A percentile compares a stretch with the other conserved stretches of the same genome.
phyloP scores from a whole-genome alignment of 2,329 filamentous ascomycete species.

The Verticillium klebahnii region DNA sequence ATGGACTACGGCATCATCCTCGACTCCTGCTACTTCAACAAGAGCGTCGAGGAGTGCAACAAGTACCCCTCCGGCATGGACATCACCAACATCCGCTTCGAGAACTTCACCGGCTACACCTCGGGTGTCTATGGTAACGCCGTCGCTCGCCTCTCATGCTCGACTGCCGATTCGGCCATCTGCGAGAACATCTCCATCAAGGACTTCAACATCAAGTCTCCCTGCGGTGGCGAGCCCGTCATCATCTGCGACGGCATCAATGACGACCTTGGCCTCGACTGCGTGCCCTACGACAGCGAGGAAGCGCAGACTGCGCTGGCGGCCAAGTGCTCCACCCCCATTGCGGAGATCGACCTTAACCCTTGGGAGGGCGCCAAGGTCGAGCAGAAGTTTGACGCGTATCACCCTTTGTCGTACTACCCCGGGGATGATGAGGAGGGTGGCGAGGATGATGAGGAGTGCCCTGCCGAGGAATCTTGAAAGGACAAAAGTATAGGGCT shows the following conservation, averaged over 20 bases:
- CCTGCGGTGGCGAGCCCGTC: slow-evolving; percentile 34
- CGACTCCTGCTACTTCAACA: slow-evolving; percentile 57
- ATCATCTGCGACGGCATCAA: slow-evolving; percentile 46
- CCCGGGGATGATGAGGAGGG: not conserved
- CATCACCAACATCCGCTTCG: slow-evolving; percentile 53
- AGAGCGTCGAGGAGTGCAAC: slow-evolving; percentile 42
- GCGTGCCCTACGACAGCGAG: slow-evolving; percentile 16
- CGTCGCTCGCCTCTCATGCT: slow-evolving; percentile 51
- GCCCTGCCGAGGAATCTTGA: too few species aligned
- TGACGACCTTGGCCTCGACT: slow-evolving; percentile 27
- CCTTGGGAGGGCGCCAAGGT: slow-evolving; percentile 3
- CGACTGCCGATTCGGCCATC: slow-evolving; percentile 44
- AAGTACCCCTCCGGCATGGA: slow-evolving; percentile 52
- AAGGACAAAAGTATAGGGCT: too few species aligned
- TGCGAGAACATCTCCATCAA: slow-evolving; percentile 52
- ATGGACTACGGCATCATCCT: slow-evolving; percentile 54
- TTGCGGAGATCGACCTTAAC: slow-evolving; percentile 5
- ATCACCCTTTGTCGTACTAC: slow-evolving; percentile 1
- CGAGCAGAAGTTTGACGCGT: not conserved
- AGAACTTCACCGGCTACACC: slow-evolving; percentile 53
- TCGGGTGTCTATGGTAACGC: slow-evolving; percentile 51
- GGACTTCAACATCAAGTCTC: slow-evolving; percentile 50
- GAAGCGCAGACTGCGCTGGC: slow-evolving; percentile 6
- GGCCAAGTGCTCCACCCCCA: slow-evolving; percentile 8
- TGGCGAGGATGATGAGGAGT: not conserved